Percentiles rank a stretch among this genome's conserved stretches.
Conservation (phyloP, 1,284 basidiomycete species). For the Puccinia sorghi region DNA sequence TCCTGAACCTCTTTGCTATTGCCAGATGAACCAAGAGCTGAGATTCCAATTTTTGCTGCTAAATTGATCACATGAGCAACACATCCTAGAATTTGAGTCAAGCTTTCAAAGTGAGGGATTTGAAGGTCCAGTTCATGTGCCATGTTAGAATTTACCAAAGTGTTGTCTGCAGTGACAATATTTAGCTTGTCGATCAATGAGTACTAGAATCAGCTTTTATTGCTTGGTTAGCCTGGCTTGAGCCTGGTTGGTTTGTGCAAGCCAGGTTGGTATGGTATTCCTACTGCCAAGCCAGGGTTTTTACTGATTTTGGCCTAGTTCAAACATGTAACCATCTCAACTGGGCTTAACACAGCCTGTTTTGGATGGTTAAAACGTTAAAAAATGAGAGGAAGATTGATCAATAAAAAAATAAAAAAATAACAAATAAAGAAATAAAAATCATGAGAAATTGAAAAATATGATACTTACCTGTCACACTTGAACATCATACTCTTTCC, state of each 20-base stretch:
- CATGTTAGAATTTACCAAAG: not conserved
- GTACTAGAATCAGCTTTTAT: not conserved
- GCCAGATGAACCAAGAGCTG: not conserved
- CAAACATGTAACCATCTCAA: no score
- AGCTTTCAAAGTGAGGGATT: not conserved
- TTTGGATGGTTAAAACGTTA: no score
- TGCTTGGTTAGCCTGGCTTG: slow-evolving; percentile 65
- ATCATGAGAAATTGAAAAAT: no score
- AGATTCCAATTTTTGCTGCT: not conserved
- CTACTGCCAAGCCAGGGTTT: no score
- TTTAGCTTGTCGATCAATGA: not conserved
- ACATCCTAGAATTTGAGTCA: not conserved
- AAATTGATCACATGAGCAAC: slow-evolving; percentile 12
- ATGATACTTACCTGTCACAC: no score
- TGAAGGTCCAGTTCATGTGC: not conserved
- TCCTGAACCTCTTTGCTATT: not conserved
- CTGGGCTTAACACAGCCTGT: no score
- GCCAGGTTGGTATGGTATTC: no score
- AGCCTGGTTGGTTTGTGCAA: slow-evolving; percentile 66
- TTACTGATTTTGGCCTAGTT: no score
- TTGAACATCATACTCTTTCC: no score
- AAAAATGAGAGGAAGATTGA: no score
- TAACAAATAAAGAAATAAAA: no score
- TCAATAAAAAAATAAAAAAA: no score
- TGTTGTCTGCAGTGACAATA: slow-evolving; percentile 16